Conservation (phyloP, 345 rosid species). For the Erysimum cheiranthoides region DNA sequence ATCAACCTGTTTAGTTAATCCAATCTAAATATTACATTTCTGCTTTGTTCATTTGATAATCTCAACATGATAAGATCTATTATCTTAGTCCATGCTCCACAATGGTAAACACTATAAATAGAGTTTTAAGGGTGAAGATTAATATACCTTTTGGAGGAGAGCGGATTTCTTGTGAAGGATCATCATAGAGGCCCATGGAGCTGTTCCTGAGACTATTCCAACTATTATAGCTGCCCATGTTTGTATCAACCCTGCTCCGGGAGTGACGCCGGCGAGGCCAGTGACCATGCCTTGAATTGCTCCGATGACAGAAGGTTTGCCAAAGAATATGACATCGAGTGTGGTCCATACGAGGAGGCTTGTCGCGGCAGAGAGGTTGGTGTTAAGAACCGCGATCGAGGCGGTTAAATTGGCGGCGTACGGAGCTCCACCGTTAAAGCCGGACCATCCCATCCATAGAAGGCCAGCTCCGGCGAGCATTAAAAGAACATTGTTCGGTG, state of each 20-base stretch:
- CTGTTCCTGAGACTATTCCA: conserved; percentile 80
- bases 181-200: conserved; percentile 98
- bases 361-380: conserved; percentile 85
- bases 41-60: too few relatives aligned
- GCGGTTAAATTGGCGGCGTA: conserved; percentile 80
- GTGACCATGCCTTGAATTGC: conserved; percentile 98
- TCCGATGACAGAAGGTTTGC: conserved; percentile 91
- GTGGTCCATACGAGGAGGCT: conserved; percentile 92
- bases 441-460: conserved; percentile 98
- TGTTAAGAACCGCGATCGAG: conserved; percentile 77
- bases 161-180: conserved; percentile 74
- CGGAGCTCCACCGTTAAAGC: conserved; percentile 96
- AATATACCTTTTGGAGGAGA: conserved; percentile 71
- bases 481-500: conserved; percentile 87
- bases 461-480: conserved; percentile 97
- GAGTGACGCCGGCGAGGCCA: conserved; percentile 85
- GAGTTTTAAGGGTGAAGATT: too few relatives aligned
- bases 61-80: too few relatives aligned
- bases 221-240: conserved; percentile 89
- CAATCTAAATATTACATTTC: neutral
- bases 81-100: too few relatives aligned
- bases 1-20: conserved; percentile 55
- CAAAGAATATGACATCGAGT: conserved; percentile 83
- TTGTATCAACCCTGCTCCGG: conserved; percentile 95
- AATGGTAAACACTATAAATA: too few relatives aligned